Base-by-base conservation (phyloP, 306 rosid genomes). In the Abrus precatorius region DNA sequence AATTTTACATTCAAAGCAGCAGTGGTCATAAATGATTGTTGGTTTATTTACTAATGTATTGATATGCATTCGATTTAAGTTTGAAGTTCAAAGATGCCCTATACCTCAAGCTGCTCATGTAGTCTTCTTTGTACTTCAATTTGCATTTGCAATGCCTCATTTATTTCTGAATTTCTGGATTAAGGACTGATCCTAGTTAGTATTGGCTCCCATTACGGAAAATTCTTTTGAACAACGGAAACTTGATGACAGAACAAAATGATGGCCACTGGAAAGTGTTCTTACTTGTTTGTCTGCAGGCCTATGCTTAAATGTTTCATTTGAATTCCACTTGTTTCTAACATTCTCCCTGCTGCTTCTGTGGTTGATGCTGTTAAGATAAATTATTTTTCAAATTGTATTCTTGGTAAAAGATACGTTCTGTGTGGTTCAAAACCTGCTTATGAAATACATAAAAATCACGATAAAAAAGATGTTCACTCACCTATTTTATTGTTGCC, bases 31-130 rank as follows among this genome's bases (percentile, higher is more conserved):
- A 77, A 83, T 30, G 69, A 7, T 66, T 44, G 43, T 7, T 61
- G 1, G 49, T 70, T 53, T 41, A 6, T 28, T 69, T 60, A 1
- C 9, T 53, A 69, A 48, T 49, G 44, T 29, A 43, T 20, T 27
- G 6, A 60, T 14, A 7, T 9, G 34, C 27, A 56, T 38, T 52
- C 20, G 20, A 20, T 20, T 20, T 38, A 63, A 43, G 66, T 54
- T 53, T 34, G 14, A 75, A 54, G 34, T 64, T 76, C 45, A 49
- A 40, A 41, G 20, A 60, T 48, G 33, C 57, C 7, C 7, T 70
- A 27, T 91, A 91, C 97, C 98, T 94, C 97, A 30, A 94, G 95
- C 72, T 94, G 98, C 67, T 94, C 94, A 50, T 92, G 98, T 32
- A 92, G 79, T 84, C 94, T 90, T 90, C 91, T 92, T 69, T 94